Base-by-base conservation (phyloP, 768 basidiomycete genomes). In the Auriscalpium microsporum region DNA sequence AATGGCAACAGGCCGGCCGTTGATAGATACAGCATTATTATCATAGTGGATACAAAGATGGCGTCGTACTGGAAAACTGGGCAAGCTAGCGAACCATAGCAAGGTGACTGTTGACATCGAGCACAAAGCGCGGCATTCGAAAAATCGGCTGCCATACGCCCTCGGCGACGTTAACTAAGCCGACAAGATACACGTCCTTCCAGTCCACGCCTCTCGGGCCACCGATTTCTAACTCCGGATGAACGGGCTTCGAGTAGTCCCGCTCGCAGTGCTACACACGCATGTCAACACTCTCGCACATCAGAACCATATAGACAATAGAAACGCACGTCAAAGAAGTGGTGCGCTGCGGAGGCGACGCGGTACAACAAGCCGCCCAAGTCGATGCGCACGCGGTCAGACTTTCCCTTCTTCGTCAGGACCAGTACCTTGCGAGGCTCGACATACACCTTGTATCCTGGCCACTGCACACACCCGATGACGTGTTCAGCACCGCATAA, bases 141-240 rank as follows among this genome's bases (percentile, higher is more conserved):
- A 61, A 48, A 54, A 61, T 59, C 9, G 60, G 60, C 60, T 59
- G 59, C 60, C 58, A 61, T 19, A 58, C 59, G 3, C 60, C 60
- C 2, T 58, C 55, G 10, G 60, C 59, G n/a, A 61, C 60, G 28
- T 61, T 58, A 23, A 59, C 52, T 0, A 54, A 54, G 16, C 60
- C 60, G 13, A 59, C 49, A 6, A 61, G 33, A 11, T 51, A 56
- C 28, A 61, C 46, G 13, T 61, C 55, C n/a, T 46, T 50, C n/a
- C 42, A 52, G 10, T 50, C 49, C 35, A 61, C 59, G 19, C 60
- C 55, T 14, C 53, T 50, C 6, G 11, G 33, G 9, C 50, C 46
- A 19, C 57, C 60, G 35, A 61, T 61, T 19, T 58, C 53, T 58
- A 58, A 59, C 2, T 54, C 37, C 4, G 59, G 59, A 7, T 28